Evolutionary conservation across 2,329 filamentous ascomycete species (phyloP).

Genomic region (Cryphonectria japonica): DNA sequence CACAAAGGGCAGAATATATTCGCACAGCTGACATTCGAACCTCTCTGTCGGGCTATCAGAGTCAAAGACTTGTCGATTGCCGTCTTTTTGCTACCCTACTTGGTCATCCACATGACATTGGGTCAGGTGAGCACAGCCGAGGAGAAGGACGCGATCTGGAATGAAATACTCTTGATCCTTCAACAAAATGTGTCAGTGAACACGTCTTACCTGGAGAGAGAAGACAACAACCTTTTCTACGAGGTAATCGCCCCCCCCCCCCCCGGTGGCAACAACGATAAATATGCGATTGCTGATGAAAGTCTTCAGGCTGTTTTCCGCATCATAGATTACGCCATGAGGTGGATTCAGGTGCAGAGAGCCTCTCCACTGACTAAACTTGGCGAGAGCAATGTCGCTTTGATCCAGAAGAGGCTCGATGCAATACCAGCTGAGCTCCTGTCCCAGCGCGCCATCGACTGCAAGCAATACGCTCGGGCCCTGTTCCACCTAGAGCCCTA

Average conservation of each 20-base stretch:
- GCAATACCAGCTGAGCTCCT: constrained; percentile 75
- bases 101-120: constrained; percentile 80
- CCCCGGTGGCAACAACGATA: not conserved
- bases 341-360: constrained; percentile 83
- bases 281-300: constrained; percentile 30
- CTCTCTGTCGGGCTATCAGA: constrained; percentile 79
- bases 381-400: constrained; percentile 54
- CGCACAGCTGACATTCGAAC: constrained; percentile 76
- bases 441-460: constrained; percentile 86
- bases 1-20: constrained; percentile 76
- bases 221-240: constrained; percentile 82
- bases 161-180: constrained; percentile 78
- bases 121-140: constrained; percentile 64
- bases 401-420: constrained; percentile 55
- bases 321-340: constrained; percentile 86
- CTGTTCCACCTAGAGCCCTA: constrained; percentile 95
- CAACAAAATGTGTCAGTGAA: constrained; percentile 57
- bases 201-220: constrained; percentile 64
- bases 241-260: constrained; percentile 62
- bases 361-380: constrained; percentile 38
- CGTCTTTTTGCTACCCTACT: constrained; percentile 86
- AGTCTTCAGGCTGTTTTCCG: constrained; percentile 77
- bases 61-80: constrained; percentile 86
- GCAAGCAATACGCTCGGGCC: constrained; percentile 88
- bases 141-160: constrained; percentile 67